Percentiles rank a stretch among this genome's conserved stretches.
These are phyloP conservation scores for Pythium pyrilobum DNA, from an alignment of 352 stramenopile genomes.

Conservation along the genomic window DNA sequence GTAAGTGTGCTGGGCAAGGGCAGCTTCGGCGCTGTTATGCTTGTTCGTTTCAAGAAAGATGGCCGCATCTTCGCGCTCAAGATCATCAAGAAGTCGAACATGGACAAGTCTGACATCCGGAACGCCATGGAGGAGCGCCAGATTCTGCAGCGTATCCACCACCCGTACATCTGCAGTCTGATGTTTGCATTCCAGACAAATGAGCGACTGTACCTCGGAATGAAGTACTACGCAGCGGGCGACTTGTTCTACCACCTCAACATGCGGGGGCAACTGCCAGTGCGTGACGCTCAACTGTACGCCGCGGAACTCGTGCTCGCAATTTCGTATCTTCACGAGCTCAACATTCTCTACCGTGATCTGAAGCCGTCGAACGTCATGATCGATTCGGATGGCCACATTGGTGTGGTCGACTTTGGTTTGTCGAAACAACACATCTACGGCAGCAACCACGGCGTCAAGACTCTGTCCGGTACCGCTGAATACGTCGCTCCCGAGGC, in stretches of 20 bases:
- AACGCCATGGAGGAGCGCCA: constrained; percentile 88
- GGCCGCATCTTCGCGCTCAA: constrained; percentile 85
- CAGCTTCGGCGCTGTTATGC: constrained; percentile 86
- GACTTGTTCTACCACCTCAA: constrained; percentile 89
- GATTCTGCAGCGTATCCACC: constrained; percentile 85
- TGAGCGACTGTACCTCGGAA: constrained; percentile 83
- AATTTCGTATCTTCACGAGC: constrained; percentile 86
- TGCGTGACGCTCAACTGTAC: constrained; percentile 71
- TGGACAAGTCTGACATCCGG: constrained; percentile 77
- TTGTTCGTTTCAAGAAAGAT: constrained; percentile 88
- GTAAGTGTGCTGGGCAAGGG: constrained; percentile 82
- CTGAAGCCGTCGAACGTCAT: constrained; percentile 88
- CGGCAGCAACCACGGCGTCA: constrained; percentile 77
- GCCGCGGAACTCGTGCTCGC: constrained; percentile 81
- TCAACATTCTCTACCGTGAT: constrained; percentile 88
- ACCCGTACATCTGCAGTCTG: constrained; percentile 85
- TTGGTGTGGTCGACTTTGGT: constrained; percentile 86
- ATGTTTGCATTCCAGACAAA: constrained; percentile 89
- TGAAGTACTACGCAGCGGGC: constrained; percentile 88
- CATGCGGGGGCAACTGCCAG: constrained; percentile 58
- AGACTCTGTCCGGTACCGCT: constrained; percentile 80
- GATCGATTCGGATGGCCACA: constrained; percentile 86
- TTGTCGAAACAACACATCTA: constrained; percentile 88
- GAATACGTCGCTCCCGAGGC: constrained; percentile 86
- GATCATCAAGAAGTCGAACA: constrained; percentile 89